Evolutionary conservation across 1,284 basidiomycete species (phyloP).

Genomic region (Leccinum proximum): DNA sequence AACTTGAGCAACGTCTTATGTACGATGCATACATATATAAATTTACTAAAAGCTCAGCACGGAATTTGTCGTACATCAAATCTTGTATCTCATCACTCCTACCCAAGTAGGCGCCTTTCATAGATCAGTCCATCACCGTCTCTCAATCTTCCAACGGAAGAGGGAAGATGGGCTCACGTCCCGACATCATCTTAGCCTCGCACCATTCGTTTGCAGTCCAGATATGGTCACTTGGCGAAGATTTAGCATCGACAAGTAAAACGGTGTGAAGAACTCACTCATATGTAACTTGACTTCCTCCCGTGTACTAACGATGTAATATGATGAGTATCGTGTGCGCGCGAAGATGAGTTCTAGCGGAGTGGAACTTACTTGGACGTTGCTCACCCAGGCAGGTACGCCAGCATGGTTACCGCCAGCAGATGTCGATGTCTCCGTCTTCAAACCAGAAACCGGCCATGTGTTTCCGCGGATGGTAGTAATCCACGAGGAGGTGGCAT

Average conservation of each 20-base stretch:
- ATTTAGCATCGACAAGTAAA: constrained; percentile 1
- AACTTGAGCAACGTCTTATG: too few relatives aligned
- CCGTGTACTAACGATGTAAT: constrained; percentile 13
- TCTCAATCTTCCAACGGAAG: neutral
- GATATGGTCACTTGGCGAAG: constrained; percentile 14
- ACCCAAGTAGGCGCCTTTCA: constrained; percentile 10
- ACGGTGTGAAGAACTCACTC: constrained; percentile 11
- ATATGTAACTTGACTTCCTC: constrained; percentile 20
- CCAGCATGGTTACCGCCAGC: constrained; percentile 13
- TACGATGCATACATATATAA: too few relatives aligned
- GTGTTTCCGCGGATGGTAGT: constrained; percentile 22
- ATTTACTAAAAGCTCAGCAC: neutral
- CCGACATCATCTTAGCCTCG: constrained; percentile 15
- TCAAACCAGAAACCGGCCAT: constrained; percentile 21
- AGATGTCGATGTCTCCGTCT: constrained; percentile 3
- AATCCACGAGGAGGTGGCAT: constrained; percentile 27
- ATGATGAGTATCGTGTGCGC: constrained; percentile 1
- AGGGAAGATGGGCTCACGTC: constrained; percentile 11
- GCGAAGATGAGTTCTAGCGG: neutral
- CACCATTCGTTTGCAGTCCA: constrained; percentile 25
- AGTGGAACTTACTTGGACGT: constrained; percentile 13
- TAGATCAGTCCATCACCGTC: neutral
- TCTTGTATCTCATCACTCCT: neutral
- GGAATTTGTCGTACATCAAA: neutral
- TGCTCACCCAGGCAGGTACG: constrained; percentile 14